Conservation (phyloP, 805 yeast genomes). For the Yarrowia osloensis region DNA sequence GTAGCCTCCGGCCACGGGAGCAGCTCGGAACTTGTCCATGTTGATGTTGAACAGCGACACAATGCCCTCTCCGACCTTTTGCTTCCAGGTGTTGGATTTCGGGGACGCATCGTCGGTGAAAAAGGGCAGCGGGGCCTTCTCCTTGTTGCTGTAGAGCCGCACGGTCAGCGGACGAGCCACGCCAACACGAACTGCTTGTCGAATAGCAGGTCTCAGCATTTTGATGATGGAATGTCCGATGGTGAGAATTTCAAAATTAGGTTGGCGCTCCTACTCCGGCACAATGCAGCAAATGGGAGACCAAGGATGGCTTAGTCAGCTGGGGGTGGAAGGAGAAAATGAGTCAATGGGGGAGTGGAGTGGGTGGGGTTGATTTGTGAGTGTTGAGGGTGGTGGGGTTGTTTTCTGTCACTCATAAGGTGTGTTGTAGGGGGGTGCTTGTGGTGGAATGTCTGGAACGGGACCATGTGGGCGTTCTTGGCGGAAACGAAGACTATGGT, state of each 20-base stretch:
- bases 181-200: constrained; percentile 15
- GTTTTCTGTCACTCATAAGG: too few relatives aligned
- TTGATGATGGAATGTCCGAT: constrained; percentile 1
- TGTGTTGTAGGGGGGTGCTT: too few relatives aligned
- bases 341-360: too few relatives aligned
- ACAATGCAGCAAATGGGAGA: constrained; percentile 14
- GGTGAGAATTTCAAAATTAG: constrained; percentile 21
- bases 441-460: too few relatives aligned
- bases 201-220: constrained; percentile 22
- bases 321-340: neutral
- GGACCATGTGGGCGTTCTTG: too few relatives aligned
- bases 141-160: constrained; percentile 7
- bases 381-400: too few relatives aligned
- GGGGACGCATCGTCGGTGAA: constrained; percentile 14
- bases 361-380: too few relatives aligned
- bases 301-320: neutral
- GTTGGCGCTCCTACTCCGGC: neutral
- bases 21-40: constrained; percentile 90
- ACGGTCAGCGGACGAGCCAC: neutral
- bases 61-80: constrained; percentile 40
- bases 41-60: constrained; percentile 63
- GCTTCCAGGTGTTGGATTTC: constrained; percentile 38
- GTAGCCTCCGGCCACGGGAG: constrained; percentile 88
- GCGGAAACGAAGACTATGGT: too few relatives aligned
- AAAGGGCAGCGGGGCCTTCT: neutral